Evolutionary conservation across 495 filamentous ascomycete genomes (phyloP).

Genomic region (Aspergillus sclerotiicarbonarius): DNA sequence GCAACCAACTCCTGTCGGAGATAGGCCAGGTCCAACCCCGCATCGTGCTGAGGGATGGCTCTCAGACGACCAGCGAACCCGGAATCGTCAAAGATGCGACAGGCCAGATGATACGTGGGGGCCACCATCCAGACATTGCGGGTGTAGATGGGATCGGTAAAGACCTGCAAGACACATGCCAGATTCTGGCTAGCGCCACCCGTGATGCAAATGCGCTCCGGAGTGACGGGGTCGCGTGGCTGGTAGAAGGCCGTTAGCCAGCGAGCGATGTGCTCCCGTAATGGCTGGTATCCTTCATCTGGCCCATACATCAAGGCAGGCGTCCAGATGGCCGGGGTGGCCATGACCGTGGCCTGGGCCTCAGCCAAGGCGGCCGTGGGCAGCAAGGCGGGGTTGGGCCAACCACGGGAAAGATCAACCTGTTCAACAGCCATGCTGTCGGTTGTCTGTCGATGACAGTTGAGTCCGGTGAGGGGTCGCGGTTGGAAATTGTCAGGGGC

Average conservation of each 20-base stretch:
- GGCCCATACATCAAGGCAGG: constrained; percentile 72
- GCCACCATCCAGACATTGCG: constrained; percentile 73
- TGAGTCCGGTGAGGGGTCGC: not conserved
- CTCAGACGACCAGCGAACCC: constrained; percentile 61
- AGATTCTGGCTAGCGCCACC: constrained; percentile 78
- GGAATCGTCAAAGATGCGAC: constrained; percentile 74
- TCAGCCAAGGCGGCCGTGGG: constrained; percentile 55
- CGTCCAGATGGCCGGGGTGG: constrained; percentile 52
- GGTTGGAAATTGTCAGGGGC: not conserved
- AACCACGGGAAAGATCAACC: constrained; percentile 67
- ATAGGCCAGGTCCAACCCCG: constrained; percentile 64
- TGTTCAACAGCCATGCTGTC: constrained; percentile 10
- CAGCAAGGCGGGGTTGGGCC: constrained; percentile 70
- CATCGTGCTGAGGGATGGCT: constrained; percentile 70
- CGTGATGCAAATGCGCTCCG: constrained; percentile 72
- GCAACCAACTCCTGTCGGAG: constrained; percentile 50
- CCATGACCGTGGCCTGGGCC: constrained; percentile 56
- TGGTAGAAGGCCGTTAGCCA: constrained; percentile 70
- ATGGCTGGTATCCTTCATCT: constrained; percentile 67
- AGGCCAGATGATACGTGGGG: constrained; percentile 78
- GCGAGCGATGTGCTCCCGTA: constrained; percentile 59
- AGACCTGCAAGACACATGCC: constrained; percentile 67
- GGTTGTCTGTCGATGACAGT: not conserved
- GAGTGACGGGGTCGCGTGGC: constrained; percentile 35
- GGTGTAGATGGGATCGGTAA: constrained; percentile 75